Base-by-base conservation (phyloP, 331 rosid species). In the Stylosanthes scabra region DNA sequence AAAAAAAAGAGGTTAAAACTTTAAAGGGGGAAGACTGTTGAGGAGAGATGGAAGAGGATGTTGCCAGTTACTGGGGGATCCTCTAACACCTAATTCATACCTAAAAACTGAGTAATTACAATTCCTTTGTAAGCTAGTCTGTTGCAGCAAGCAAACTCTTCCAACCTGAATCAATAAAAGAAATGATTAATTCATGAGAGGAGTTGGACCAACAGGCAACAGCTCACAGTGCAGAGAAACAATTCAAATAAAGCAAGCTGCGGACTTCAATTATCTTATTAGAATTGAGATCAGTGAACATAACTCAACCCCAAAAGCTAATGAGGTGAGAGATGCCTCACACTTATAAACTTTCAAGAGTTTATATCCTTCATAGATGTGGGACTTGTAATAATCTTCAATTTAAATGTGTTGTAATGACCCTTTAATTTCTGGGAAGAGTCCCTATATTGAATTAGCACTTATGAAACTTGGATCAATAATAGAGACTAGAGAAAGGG, bases 61-160 rank as follows among this genome's bases (percentile, higher is more conserved):
- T 59, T 46, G 6, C 49, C 69, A 60, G 61, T 51, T 40, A 27
- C 63, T 39, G 31, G n/a, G n/a, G n/a, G 34, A 63, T 51, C 63
- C 64, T 63, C 63, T 27, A n/a, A 41, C 70, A 52, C 50, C 79
- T 63, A 64, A 63, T 41, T 65, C 59, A 74, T 65, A 49, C 50
- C 72, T 65, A 74, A 64, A 65, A 55, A 74, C 59, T 44, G 59
- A 56, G 11, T 65, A 75, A 66, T 45, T 58, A 66, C 79, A 72
- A 39, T 72, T 66, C 71, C 70, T 66, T 51, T 9, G 60, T 51
- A 73, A 59, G 65, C 52, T 64, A 60, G 42, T 79, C 75, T 51
- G 70, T 50, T 50, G 41, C 78, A 60, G 69, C 70, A 47, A 57
- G 45, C 70, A 40, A 72, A 66, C 16, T 46, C 79, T 59, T 65